Conservation (phyloP, 306 rosid genomes). For the Arachis stenosperma region DNA sequence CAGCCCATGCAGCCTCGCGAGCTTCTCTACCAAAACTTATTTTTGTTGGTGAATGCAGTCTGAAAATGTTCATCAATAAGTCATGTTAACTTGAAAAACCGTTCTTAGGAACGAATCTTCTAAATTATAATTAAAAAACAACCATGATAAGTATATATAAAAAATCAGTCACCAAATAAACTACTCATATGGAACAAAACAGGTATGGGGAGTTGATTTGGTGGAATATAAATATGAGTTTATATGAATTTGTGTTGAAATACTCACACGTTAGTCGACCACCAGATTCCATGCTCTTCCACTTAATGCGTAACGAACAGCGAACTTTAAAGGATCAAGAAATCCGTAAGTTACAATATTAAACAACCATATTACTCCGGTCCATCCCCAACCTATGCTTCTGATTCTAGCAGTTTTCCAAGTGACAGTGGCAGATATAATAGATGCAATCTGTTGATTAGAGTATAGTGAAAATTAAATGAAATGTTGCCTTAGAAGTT, state of each 20-base stretch:
- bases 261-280: conserved; percentile 68
- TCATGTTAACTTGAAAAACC: neutral
- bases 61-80: conserved; percentile 42
- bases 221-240: too few species aligned
- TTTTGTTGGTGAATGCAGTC: conserved; percentile 73
- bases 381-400: conserved; percentile 71
- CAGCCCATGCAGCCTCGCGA: conserved; percentile 75
- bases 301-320: conserved; percentile 63
- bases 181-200: too few species aligned
- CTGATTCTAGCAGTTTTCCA: conserved; percentile 53
- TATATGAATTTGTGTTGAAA: neutral
- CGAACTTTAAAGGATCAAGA: conserved; percentile 77
- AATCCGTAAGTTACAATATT: conserved; percentile 55
- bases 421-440: conserved; percentile 53
- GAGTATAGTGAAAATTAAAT: conserved; percentile 9
- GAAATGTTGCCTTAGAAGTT: conserved; percentile 9
- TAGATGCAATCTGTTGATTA: conserved; percentile 59
- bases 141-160: too few species aligned
- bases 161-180: too few species aligned
- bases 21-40: conserved; percentile 74
- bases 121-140: neutral
- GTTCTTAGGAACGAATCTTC: neutral
- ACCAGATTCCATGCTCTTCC: conserved; percentile 73
- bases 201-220: too few species aligned
- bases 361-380: conserved; percentile 69